Conservation (phyloP, 257 asterid genomes). For the Gynochthodes officinalis region DNA sequence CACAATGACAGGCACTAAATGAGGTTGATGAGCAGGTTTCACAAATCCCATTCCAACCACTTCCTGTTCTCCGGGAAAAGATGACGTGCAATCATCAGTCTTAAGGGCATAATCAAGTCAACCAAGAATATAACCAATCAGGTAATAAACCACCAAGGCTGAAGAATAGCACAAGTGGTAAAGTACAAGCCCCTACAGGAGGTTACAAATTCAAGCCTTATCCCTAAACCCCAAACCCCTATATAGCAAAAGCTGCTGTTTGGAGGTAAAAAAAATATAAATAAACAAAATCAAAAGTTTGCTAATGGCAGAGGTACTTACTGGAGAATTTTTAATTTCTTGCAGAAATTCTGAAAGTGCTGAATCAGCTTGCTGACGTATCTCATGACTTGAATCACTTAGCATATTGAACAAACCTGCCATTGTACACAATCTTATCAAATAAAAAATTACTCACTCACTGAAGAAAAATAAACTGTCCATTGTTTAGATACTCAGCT, state of each 20-base stretch:
- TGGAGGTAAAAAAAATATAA: not conserved
- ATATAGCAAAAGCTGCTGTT: not conserved
- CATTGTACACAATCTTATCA: constrained; percentile 22
- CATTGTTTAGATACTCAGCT: not conserved
- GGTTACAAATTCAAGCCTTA: not conserved
- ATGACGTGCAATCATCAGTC: not conserved
- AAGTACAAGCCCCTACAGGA: not conserved
- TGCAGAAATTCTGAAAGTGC: constrained; percentile 99
- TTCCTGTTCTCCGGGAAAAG: not conserved
- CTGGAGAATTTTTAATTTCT: constrained; percentile 99
- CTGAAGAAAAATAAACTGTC: not conserved
- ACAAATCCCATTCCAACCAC: not conserved
- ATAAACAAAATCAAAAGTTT: constrained; percentile 9
- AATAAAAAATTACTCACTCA: not conserved
- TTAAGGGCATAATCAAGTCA: not conserved
- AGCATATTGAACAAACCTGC: constrained; percentile 98
- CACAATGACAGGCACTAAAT: not conserved
- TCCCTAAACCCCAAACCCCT: not conserved
- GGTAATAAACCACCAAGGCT: not conserved
- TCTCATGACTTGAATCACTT: constrained; percentile 96
- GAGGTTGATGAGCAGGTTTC: not conserved
- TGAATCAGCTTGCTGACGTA: constrained; percentile 99
- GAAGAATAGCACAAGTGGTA: not conserved
- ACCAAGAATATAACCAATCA: not conserved
- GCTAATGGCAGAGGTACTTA: constrained; percentile 43